Evolutionary conservation across 805 yeast genomes (phyloP), one percentile per base, ranked within the genome.

Genomic region (Ogataea ramenticola): DNA sequence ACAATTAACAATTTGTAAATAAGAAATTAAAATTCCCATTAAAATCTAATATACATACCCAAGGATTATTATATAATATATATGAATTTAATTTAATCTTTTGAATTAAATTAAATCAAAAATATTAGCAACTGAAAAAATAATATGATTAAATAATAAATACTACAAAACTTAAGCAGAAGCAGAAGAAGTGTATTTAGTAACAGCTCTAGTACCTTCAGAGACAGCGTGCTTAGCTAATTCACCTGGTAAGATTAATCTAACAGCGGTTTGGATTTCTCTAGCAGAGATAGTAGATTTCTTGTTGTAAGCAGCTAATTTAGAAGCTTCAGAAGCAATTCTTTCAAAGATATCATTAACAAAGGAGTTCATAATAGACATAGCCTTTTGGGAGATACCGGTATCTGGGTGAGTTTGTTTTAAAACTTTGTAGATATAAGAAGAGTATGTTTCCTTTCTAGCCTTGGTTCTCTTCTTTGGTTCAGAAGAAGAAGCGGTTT

Each of bases 361-460:
- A 61, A 91, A 91, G 37, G 97, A 91, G 86, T 91, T 91, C 91
- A 91, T 83, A 71, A 91, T 91, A 55, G 96, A 88, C 96, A 91
- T 91, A 54, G 98, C 96, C 70, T 88, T 86, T 75, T 89, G 96
- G 61, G 98, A 90, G 69, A 91, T 91, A 87, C 97, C 98, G 52
- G 98, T 91, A 71, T 91, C 97, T 71, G 97, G 98, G 75, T 91
- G 98, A 52, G 97, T 90, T 80, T 91, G 97, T 75, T 90, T 90
- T 69, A 91, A 84, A 57, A 90, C 97, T 75, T 91, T 91, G 93
- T 90, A 91, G 69, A 91, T 91, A 76, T 91, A 91, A 52, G 97
- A 89, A 54, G 96, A 88, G 79, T 89, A 91, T 54, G 97, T 88
- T 77, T 91, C 97, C 85, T 88, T 89, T 82, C 97, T 88, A 61